Conservation (phyloP, 108 stramenopile species). For the Discostella stelligeroides region DNA sequence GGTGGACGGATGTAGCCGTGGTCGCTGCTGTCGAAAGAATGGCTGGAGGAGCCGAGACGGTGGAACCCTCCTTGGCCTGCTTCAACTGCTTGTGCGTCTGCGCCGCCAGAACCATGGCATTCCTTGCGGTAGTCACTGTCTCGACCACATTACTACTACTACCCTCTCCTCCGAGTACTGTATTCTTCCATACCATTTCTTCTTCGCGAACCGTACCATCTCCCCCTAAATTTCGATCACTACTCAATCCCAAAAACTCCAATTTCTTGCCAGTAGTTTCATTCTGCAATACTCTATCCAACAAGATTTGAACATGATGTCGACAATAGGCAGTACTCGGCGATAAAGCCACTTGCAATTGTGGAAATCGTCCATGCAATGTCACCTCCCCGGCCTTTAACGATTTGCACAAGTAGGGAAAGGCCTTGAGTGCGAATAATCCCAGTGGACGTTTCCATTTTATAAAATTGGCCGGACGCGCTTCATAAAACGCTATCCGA, state of each 20-base stretch:
- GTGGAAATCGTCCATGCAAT: slow-evolving; percentile 50
- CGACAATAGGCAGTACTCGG: slow-evolving; percentile 41
- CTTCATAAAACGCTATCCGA: slow-evolving; percentile 45
- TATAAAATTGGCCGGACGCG: slow-evolving; percentile 31
- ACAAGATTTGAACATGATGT: slow-evolving; percentile 19
- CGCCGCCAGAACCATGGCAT: slow-evolving; percentile 44
- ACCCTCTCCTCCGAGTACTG: neutral
- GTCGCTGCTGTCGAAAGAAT: neutral
- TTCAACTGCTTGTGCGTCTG: slow-evolving; percentile 57
- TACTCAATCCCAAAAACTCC: slow-evolving; percentile 53
- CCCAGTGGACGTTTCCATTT: slow-evolving; percentile 46
- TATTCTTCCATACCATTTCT: slow-evolving; percentile 5
- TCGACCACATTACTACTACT: neutral
- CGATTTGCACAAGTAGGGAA: slow-evolving; percentile 51
- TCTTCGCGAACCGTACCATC: slow-evolving; percentile 47
- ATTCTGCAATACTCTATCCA: slow-evolving; percentile 51
- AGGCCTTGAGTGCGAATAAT: slow-evolving; percentile 50
- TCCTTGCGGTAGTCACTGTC: slow-evolving; percentile 25
- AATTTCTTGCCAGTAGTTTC: slow-evolving; percentile 42
- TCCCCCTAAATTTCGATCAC: slow-evolving; percentile 41
- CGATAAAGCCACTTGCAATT: slow-evolving; percentile 41
- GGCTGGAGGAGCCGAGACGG: slow-evolving; percentile 24
- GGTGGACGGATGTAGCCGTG: slow-evolving; percentile 1
- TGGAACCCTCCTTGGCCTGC: slow-evolving; percentile 62
- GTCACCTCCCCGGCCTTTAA: slow-evolving; percentile 51